Base-by-base conservation (phyloP, 1,284 basidiomycete genomes). In the Ustilago tritici region DNA sequence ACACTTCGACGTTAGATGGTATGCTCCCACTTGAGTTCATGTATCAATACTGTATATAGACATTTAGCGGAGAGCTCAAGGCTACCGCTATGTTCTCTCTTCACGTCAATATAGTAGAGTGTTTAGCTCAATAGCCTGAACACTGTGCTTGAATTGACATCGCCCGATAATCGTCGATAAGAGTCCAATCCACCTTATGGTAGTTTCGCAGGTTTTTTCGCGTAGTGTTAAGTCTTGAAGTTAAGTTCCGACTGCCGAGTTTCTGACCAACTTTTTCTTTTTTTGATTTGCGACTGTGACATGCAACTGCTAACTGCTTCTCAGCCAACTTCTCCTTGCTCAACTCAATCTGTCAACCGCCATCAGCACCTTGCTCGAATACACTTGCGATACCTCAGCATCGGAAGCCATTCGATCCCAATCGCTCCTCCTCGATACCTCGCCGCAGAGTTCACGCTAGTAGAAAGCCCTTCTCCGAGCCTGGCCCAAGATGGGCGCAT, bases 401-500 rank as follows among this genome's bases (percentile, higher is more conserved):
- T 19, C 41, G 32, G 23, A 28, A 28, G 23, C 23, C 23, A 28
- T 28, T 28, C 23, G 23, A 28, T 40, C 38, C 38, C 38, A 11
- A 17, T 40, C 38, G 38, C 38, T 10, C 38, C 10, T 11, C 38
- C 11, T 40, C 38, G 15, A 10, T 40, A 10, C 3, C 2, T 9
- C 7, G 46, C n/a, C 46, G 7, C 46, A 19, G 19, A 28, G 23
- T 28, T 28, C 3, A 28, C 23, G 23, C 23, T 10, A 49, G 12
- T 6, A 49, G 23, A 2, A 11, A 19, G 46, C 19, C n/a, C 46
- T 49, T 7, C 19, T 11, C n/a, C 19, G 8, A 56, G 17, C 35
- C 12, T 38, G n/a, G 65, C 61, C 63, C 56, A 64, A 10, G 36
- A 78, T 78, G 76, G 76, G 72, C 50, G 73, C 76, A 35, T 74